Percentiles rank a stretch among this genome's conserved stretches.
phyloP scores from a whole-genome alignment of 345 rosid species.

The Salix suchowensis region DNA sequence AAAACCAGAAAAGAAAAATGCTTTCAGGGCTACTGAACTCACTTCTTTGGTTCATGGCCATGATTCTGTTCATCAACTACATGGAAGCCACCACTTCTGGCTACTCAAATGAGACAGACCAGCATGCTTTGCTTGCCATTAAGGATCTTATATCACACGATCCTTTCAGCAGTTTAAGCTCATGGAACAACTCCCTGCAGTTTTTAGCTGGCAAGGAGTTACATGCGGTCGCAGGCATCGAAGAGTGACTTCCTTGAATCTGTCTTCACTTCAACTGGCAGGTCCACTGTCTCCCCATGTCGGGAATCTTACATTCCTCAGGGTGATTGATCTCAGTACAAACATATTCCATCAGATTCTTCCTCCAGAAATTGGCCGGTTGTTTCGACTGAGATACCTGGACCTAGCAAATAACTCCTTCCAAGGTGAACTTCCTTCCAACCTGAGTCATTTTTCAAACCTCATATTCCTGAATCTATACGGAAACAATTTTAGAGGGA shows the following conservation, averaged over 20 bases:
- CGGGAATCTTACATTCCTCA: slow-evolving; percentile 13
- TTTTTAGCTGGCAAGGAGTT: slow-evolving; percentile 26
- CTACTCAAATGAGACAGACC: background rate
- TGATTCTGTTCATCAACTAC: too few species aligned
- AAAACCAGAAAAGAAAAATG: too few species aligned
- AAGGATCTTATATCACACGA: background rate
- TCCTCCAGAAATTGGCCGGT: too few species aligned
- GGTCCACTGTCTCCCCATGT: slow-evolving; percentile 27
- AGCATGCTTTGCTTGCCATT: background rate
- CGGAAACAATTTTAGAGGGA: too few species aligned
- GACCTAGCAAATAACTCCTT: too few species aligned
- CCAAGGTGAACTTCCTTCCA: too few species aligned
- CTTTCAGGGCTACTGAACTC: too few species aligned
- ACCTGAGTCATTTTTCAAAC: too few species aligned
- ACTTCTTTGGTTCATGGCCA: too few species aligned
- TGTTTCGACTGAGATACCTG: too few species aligned
- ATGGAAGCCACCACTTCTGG: too few species aligned
- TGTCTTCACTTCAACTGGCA: background rate
- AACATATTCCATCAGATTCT: background rate
- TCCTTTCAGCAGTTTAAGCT: background rate
- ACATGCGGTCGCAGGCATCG: slow-evolving; percentile 13
- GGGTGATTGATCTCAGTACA: background rate
- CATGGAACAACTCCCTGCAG: background rate
- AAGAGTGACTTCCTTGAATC: slow-evolving; percentile 8
- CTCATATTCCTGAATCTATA: too few species aligned